These are phyloP conservation scores for Lenwebbia sp. DNA, from an alignment of 345 rosid genomes.

Conservation along the genomic window DNA sequence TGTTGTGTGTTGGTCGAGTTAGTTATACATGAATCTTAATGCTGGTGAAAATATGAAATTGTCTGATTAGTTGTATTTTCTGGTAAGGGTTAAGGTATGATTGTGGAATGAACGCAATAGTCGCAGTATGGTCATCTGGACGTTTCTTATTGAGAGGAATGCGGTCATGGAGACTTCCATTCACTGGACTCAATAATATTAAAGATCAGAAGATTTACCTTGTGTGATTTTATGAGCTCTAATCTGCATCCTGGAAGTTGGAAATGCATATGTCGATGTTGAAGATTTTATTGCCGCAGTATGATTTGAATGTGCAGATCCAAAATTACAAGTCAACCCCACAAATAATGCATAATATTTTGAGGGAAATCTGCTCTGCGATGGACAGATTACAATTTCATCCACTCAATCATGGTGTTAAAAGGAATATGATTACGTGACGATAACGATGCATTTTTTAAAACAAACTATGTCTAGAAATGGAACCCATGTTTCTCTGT, in stretches of 20 bases:
- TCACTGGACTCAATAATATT: background rate
- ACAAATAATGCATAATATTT: background rate
- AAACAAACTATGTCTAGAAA: background rate
- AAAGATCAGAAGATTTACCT: background rate
- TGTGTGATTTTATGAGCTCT: background rate
- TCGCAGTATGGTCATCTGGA: background rate
- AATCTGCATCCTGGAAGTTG: background rate
- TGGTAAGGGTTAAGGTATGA: background rate
- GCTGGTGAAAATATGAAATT: background rate
- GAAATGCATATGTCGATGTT: background rate
- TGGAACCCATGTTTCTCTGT: background rate
- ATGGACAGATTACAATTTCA: background rate
- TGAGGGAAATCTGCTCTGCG: background rate
- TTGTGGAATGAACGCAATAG: background rate
- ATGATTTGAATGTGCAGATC: background rate
- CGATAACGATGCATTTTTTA: background rate
- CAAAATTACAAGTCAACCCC: background rate
- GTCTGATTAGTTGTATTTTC: background rate
- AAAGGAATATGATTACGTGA: background rate
- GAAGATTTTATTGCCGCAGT: background rate
- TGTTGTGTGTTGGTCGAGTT: background rate
- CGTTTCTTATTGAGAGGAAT: background rate
- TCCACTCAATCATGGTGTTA: background rate
- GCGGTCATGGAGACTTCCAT: background rate
- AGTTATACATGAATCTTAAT: background rate